These are phyloP conservation scores for Podochytrium sp. DNA, from an alignment of 192 early-diverging fungal genomes.

Conservation along the genomic window DNA sequence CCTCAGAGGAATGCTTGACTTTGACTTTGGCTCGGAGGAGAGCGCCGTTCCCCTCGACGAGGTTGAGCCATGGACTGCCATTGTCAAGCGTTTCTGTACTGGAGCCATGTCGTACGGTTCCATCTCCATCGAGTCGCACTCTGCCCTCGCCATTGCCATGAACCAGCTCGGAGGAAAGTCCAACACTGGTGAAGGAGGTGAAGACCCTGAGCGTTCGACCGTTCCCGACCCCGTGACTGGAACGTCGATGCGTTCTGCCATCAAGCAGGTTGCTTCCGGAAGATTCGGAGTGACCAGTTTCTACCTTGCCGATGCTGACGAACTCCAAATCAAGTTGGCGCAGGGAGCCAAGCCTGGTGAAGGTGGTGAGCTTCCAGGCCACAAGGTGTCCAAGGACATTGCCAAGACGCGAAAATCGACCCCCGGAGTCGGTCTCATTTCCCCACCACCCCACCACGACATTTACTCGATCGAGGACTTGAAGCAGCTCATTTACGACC, in stretches of 20 bases:
- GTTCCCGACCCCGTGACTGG: slow-evolving; percentile 66
- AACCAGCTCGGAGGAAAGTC: slow-evolving; percentile 95
- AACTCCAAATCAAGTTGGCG: slow-evolving; percentile 99
- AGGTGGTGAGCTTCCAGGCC: slow-evolving; percentile 84
- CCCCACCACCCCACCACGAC: slow-evolving; percentile 98
- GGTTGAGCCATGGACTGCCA: slow-evolving; percentile 96
- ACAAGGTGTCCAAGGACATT: slow-evolving; percentile 60
- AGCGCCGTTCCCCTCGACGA: slow-evolving; percentile 85
- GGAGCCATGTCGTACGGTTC: slow-evolving; percentile 99
- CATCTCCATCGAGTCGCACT: slow-evolving; percentile 93
- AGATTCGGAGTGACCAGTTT: slow-evolving; percentile 96
- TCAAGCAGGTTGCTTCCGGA: slow-evolving; percentile 98
- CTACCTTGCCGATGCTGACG: slow-evolving; percentile 93
- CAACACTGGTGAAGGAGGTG: slow-evolving; percentile 99
- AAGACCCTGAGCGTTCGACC: slow-evolving; percentile 84
- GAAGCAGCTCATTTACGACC: slow-evolving; percentile 97
- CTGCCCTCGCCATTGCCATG: slow-evolving; percentile 92
- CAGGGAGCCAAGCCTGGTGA: slow-evolving; percentile 99
- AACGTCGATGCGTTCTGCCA: slow-evolving; percentile 84
- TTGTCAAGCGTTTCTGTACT: slow-evolving; percentile 95
- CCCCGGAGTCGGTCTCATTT: slow-evolving; percentile 94
- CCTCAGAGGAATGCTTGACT: slow-evolving; percentile 91
- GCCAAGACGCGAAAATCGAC: slow-evolving; percentile 90
- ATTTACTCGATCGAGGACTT: slow-evolving; percentile 99
- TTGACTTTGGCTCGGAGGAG: slow-evolving; percentile 64